Evolutionary conservation across 192 early-diverging fungal species (phyloP), one percentile per base, ranked within the genome.

Genomic region (Linnemannia schmuckeri): DNA sequence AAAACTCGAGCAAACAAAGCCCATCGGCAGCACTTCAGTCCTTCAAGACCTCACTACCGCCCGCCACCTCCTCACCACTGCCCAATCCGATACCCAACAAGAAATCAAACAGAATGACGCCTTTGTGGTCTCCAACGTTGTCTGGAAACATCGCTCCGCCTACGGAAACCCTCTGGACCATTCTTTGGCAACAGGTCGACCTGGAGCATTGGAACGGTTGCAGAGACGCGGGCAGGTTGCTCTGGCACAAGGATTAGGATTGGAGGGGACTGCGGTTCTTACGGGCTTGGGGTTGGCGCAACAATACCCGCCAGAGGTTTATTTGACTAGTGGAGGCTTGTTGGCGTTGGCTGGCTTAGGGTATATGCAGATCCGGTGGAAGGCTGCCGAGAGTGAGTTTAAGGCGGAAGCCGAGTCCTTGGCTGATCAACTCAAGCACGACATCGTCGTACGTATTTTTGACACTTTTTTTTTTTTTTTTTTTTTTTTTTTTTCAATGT

Each of bases 291-390:
- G 85, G 7, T 17, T 87, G 63, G 85, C 85, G 15, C 84, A 87
- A 74, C 84, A 87, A 47, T 87, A 78, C 27, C 84, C 84, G 27
- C 84, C 85, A 46, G 85, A 87, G 76, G 71, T 87, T 41, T 87
- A 81, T 66, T 49, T 87, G 49, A 74, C 85, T 1, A 87, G 85
- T 41, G 85, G 85, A 0, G 70, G 79, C 0, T 17, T 87, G 52
- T 72, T 87, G 35, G 75, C 85, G 10, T 41, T 81, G 70, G 76
- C 73, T 18, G 85, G 85, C n/a, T 55, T 87, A 40, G 85, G 85
- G 18, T 87, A 87, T 37, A 75, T 87, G 79, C 85, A 87, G 30
- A 41, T 81, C n/a, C 79, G 85, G n/a, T 87, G 85, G 85, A 87
- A 87, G 69, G 79, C 85, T 9, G 85, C 85, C 1, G 85, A 87